Conservation (phyloP, 2,329 filamentous ascomycete genomes). For the Meredithiella fracta region DNA sequence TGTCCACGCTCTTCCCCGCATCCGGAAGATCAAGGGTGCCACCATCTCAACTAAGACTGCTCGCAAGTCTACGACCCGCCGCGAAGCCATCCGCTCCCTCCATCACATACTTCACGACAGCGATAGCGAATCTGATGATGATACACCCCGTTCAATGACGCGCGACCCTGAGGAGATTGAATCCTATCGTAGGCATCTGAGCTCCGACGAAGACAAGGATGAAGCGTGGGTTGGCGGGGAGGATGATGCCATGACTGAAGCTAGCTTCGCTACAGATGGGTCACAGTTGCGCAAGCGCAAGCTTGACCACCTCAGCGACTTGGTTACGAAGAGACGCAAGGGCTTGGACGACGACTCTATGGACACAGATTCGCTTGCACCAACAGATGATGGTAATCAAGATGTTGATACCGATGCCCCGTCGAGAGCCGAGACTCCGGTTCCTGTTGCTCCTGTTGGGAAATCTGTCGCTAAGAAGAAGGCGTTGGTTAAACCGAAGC, state of each 20-base stretch:
- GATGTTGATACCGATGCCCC: slow-evolving; percentile 31
- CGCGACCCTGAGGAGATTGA: slow-evolving; percentile 74
- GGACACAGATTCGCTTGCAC: slow-evolving; percentile 41
- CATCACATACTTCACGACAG: slow-evolving; percentile 45
- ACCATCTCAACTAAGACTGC: neutral
- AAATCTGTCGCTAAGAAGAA: slow-evolving; percentile 39
- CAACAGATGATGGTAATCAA: slow-evolving; percentile 24
- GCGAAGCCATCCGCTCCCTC: slow-evolving; percentile 56
- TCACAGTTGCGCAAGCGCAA: slow-evolving; percentile 53
- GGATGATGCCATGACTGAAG: slow-evolving; percentile 55
- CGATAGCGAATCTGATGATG: slow-evolving; percentile 71
- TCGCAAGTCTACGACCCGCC: slow-evolving; percentile 40
- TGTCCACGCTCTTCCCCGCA: slow-evolving; percentile 49
- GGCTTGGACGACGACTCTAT: slow-evolving; percentile 67
- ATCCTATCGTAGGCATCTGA: slow-evolving; percentile 51
- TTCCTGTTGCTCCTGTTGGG: slow-evolving; percentile 19
- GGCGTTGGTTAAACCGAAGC: slow-evolving; percentile 39
- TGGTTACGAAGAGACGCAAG: slow-evolving; percentile 63
- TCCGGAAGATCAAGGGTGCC: slow-evolving; percentile 47
- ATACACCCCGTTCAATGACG: slow-evolving; percentile 48
- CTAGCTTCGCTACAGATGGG: slow-evolving; percentile 48
- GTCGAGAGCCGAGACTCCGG: slow-evolving; percentile 32
- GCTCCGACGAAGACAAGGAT: slow-evolving; percentile 43
- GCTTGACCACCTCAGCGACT: slow-evolving; percentile 30
- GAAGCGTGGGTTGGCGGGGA: slow-evolving; percentile 34